Evolutionary conservation across 306 rosid genomes (phyloP).

Genomic region (Lablab purpureus): DNA sequence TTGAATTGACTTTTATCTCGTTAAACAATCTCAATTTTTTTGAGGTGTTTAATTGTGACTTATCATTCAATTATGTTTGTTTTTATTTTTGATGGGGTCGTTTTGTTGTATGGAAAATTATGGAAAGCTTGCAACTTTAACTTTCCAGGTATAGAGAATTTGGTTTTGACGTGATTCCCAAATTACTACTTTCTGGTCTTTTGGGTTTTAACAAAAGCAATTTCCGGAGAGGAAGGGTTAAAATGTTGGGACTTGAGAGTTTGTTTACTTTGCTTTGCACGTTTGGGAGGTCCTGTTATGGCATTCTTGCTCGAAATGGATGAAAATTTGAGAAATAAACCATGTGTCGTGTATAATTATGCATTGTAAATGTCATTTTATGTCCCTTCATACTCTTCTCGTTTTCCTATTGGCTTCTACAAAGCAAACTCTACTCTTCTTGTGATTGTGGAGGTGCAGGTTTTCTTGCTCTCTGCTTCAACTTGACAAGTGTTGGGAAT

Average conservation of each 20-base stretch:
- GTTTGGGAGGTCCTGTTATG: conserved; percentile 5
- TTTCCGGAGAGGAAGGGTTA: conserved; percentile 1
- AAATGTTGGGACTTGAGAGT: conserved; percentile 20
- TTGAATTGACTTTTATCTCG: neutral
- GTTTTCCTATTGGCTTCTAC: conserved; percentile 11
- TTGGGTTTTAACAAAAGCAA: conserved; percentile 13
- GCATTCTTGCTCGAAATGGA: conserved; percentile 22
- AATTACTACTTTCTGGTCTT: conserved; percentile 1
- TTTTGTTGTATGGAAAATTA: conserved; percentile 26
- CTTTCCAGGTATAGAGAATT: conserved; percentile 16
- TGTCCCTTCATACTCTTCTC: neutral
- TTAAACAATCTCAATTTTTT: conserved; percentile 22
- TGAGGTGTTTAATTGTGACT: neutral
- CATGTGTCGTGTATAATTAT: neutral
- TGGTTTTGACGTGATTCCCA: conserved; percentile 21
- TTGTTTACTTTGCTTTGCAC: conserved; percentile 35
- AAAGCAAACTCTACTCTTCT: neutral
- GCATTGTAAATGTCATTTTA: neutral
- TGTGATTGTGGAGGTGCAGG: conserved; percentile 9
- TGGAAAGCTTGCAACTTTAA: conserved; percentile 40
- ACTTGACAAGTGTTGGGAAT: conserved; percentile 17
- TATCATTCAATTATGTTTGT: neutral
- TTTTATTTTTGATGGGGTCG: conserved; percentile 34
- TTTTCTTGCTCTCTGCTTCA: neutral
- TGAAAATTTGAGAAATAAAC: conserved; percentile 21